Conservation (phyloP, 495 filamentous ascomycete genomes). For the Penicillium tannophilum region DNA sequence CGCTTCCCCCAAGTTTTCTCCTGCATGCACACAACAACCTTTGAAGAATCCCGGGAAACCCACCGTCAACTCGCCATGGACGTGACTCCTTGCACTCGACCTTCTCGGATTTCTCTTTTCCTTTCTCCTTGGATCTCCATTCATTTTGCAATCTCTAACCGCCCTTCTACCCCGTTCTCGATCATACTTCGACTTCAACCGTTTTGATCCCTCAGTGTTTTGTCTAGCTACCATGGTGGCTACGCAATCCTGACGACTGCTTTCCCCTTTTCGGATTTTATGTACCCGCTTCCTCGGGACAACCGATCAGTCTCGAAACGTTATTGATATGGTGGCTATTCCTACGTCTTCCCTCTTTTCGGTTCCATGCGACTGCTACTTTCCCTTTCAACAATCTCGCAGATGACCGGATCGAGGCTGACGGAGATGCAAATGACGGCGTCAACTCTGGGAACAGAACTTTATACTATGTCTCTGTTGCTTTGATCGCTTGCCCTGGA, state of each 20-base stretch:
- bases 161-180: conserved; percentile 41
- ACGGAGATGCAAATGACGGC: conserved; percentile 43
- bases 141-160: conserved; percentile 40
- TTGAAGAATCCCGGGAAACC: conserved; percentile 34
- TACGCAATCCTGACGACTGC: conserved; percentile 11
- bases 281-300: conserved; percentile 23
- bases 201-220: conserved; percentile 37
- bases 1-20: conserved; percentile 28
- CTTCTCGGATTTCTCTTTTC: conserved; percentile 44
- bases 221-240: conserved; percentile 18
- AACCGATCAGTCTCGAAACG: conserved; percentile 38
- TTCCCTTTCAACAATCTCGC: conserved; percentile 9
- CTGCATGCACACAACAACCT: conserved; percentile 35
- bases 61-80: conserved; percentile 33
- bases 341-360: conserved; percentile 31
- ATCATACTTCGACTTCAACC: conserved; percentile 40
- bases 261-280: conserved; percentile 19
- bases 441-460: conserved; percentile 27
- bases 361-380: conserved; percentile 18
- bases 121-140: conserved; percentile 39
- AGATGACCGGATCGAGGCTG: conserved; percentile 27
- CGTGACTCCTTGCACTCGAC: conserved; percentile 39
- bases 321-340: conserved; percentile 44
- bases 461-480: conserved; percentile 18
- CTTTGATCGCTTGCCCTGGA: conserved; percentile 26